Evolutionary conservation across 192 early-diverging fungal genomes (phyloP).

Genomic region (Entomortierella parvispora): DNA sequence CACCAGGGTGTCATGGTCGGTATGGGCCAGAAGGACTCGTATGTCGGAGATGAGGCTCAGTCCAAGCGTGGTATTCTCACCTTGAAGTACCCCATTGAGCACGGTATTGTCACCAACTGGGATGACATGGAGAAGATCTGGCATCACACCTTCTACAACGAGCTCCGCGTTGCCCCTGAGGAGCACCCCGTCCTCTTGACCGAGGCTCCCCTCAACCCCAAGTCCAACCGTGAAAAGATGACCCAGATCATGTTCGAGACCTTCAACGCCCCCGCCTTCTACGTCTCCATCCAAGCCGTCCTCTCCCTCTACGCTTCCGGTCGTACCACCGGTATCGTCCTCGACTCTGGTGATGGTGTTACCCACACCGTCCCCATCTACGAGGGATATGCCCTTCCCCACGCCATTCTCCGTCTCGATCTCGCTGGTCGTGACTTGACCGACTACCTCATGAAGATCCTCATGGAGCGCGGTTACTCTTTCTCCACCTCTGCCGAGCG

Average conservation of each 20-base stretch:
- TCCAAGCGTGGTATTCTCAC: slow-evolving; percentile 90
- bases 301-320: slow-evolving; percentile 97
- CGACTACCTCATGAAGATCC: slow-evolving; percentile 91
- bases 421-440: slow-evolving; percentile 98
- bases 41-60: slow-evolving; percentile 93
- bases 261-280: slow-evolving; percentile 97
- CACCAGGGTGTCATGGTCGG: slow-evolving; percentile 92
- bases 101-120: slow-evolving; percentile 94
- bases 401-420: slow-evolving; percentile 97
- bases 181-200: slow-evolving; percentile 98
- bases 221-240: slow-evolving; percentile 99
- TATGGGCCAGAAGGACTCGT: slow-evolving; percentile 92
- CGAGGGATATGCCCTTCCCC: slow-evolving; percentile 95
- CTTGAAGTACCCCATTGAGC: slow-evolving; percentile 89
- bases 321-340: slow-evolving; percentile 97
- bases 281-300: slow-evolving; percentile 95
- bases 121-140: slow-evolving; percentile 96
- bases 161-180: slow-evolving; percentile 97
- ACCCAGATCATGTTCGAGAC: slow-evolving; percentile 99
- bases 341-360: slow-evolving; percentile 99
- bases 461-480: slow-evolving; percentile 96
- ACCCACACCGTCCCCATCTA: slow-evolving; percentile 98
- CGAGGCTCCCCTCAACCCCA: slow-evolving; percentile 97
- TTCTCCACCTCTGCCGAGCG: slow-evolving; percentile 96
- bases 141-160: slow-evolving; percentile 99